Evolutionary conservation across 1,284 basidiomycete genomes (phyloP).

Genomic region (Ceratobasidium sp.): DNA sequence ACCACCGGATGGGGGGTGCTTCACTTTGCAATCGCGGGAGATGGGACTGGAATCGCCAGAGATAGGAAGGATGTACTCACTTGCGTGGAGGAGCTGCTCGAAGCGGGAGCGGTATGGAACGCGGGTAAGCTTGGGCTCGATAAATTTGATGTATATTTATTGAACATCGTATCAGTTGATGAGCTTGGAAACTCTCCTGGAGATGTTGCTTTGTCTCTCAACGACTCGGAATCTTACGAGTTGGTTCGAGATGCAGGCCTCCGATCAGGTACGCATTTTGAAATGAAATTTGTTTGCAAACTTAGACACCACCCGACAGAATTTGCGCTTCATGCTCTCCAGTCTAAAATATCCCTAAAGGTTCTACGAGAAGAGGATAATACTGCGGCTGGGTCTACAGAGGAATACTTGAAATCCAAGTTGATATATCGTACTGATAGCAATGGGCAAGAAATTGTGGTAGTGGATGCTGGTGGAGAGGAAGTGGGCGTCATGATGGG

Average conservation of each 20-base stretch:
- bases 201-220: conserved; percentile 86
- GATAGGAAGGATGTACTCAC: conserved; percentile 12
- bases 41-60: conserved; percentile 58
- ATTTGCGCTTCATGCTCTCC: conserved; percentile 48
- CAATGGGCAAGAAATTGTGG: conserved; percentile 81
- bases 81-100: conserved; percentile 66
- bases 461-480: conserved; percentile 72
- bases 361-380: conserved; percentile 64
- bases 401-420: conserved; percentile 74
- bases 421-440: conserved; percentile 76
- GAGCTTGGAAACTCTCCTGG: conserved; percentile 80
- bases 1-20: conserved; percentile 82
- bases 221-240: conserved; percentile 74
- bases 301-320: neutral
- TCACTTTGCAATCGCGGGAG: conserved; percentile 86
- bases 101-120: conserved; percentile 93
- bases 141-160: conserved; percentile 7
- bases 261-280: conserved; percentile 66
- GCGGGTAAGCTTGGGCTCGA: conserved; percentile 59
- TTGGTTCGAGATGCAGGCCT: conserved; percentile 86
- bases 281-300: neutral
- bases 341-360: conserved; percentile 55
- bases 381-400: conserved; percentile 76
- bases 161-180: conserved; percentile 62
- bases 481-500: conserved; percentile 96